Evolutionary conservation across 768 basidiomycete genomes (phyloP).

Genomic region (Macrolepiota fuliginosa): DNA sequence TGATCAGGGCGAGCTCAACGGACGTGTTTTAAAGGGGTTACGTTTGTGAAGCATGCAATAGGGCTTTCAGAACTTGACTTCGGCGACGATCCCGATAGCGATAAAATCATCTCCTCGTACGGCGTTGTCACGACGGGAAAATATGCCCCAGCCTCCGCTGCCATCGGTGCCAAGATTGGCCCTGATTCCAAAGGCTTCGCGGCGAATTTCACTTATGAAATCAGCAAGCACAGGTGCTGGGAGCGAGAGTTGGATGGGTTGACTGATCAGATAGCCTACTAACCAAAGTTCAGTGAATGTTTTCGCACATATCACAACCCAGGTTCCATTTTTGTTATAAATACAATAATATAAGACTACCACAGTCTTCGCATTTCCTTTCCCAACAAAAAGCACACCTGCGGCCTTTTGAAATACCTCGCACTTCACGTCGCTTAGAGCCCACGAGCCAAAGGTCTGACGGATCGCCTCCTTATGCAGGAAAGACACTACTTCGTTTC

Average conservation of each 20-base stretch:
- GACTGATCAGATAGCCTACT: slow-evolving; percentile 47
- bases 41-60: slow-evolving; percentile 45
- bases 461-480: too few species aligned
- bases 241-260: slow-evolving; percentile 61
- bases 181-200: slow-evolving; percentile 50
- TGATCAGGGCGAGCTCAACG: background rate
- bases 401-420: too few species aligned
- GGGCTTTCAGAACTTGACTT: slow-evolving; percentile 46
- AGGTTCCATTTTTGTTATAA: too few species aligned
- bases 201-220: slow-evolving; percentile 55
- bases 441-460: too few species aligned
- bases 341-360: too few species aligned
- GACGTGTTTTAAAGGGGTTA: slow-evolving; percentile 34
- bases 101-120: slow-evolving; percentile 53
- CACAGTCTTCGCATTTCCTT: too few species aligned
- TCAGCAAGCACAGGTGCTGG: slow-evolving; percentile 68
- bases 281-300: slow-evolving; percentile 6
- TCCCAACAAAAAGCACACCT: too few species aligned
- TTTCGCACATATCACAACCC: background rate
- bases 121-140: slow-evolving; percentile 63
- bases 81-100: slow-evolving; percentile 26
- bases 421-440: too few species aligned
- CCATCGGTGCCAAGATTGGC: slow-evolving; percentile 43
- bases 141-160: slow-evolving; percentile 37
- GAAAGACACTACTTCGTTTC: too few species aligned